These are phyloP conservation scores for Prunus mume DNA, from an alignment of 306 rosid species.

Conservation along the genomic window DNA sequence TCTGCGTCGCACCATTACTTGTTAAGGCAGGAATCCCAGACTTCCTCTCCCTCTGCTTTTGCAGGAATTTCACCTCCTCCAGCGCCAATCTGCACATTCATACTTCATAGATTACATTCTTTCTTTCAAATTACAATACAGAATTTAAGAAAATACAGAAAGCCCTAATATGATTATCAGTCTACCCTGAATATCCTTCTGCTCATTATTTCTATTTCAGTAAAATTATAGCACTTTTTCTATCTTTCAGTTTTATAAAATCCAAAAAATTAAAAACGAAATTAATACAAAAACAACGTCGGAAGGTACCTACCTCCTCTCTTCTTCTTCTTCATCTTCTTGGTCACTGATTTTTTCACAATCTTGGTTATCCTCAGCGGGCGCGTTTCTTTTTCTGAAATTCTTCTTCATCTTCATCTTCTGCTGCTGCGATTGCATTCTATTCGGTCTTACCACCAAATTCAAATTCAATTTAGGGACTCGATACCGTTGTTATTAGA, in stretches of 20 bases:
- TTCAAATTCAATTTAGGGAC: background rate
- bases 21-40: conserved; percentile 73
- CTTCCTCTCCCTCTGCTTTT: conserved; percentile 89
- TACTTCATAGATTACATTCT: background rate
- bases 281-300: background rate
- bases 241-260: background rate
- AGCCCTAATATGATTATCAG: background rate
- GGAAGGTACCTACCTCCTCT: conserved; percentile 47
- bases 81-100: conserved; percentile 55
- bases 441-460: background rate
- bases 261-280: background rate
- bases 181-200: background rate
- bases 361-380: conserved; percentile 22
- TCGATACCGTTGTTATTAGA: background rate
- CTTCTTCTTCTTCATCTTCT: conserved; percentile 61
- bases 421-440: conserved; percentile 25
- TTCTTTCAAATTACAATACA: background rate
- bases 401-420: conserved; percentile 57
- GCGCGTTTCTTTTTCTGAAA: conserved; percentile 58
- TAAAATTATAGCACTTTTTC: background rate
- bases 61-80: conserved; percentile 91
- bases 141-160: background rate
- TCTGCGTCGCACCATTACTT: background rate
- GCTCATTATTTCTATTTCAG: background rate
- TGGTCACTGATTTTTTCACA: conserved; percentile 1